Evolutionary conservation across 257 asterid genomes (phyloP).

Genomic region (Thymus mandschuricus): DNA sequence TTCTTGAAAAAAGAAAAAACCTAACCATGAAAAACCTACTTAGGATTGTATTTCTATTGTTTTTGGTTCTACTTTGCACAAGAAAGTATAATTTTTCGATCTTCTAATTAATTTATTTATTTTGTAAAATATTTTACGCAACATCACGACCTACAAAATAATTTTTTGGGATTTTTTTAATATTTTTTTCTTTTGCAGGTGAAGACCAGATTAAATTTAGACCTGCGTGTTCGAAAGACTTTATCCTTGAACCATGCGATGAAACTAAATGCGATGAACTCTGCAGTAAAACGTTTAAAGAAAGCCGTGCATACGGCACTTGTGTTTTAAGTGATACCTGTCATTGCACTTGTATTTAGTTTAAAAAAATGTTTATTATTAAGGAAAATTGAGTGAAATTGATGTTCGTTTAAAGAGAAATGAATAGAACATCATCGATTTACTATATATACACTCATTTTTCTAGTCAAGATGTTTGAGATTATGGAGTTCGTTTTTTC

Average conservation of each 20-base stretch:
- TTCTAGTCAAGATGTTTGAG: no score
- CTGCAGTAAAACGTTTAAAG: not conserved
- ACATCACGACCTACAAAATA: no score
- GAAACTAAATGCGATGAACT: not conserved
- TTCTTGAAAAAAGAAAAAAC: no score
- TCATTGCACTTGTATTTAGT: not conserved
- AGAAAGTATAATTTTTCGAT: no score
- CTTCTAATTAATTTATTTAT: no score
- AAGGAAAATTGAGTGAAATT: not conserved
- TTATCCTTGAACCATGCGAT: not conserved
- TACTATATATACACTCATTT: no score
- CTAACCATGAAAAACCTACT: conserved; percentile 8
- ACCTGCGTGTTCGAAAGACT: not conserved
- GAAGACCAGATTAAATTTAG: not conserved
- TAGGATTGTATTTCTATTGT: not conserved
- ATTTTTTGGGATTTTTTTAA: no score
- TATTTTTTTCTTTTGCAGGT: not conserved
- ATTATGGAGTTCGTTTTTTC: no score
- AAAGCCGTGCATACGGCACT: not conserved
- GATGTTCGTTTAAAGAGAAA: no score
- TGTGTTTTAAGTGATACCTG: not conserved
- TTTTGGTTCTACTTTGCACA: not conserved
- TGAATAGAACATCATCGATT: no score
- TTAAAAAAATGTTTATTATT: not conserved
- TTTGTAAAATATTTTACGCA: no score